These are phyloP conservation scores for Spathaspora boniae DNA, from an alignment of 805 yeast species.

Conservation along the genomic window DNA sequence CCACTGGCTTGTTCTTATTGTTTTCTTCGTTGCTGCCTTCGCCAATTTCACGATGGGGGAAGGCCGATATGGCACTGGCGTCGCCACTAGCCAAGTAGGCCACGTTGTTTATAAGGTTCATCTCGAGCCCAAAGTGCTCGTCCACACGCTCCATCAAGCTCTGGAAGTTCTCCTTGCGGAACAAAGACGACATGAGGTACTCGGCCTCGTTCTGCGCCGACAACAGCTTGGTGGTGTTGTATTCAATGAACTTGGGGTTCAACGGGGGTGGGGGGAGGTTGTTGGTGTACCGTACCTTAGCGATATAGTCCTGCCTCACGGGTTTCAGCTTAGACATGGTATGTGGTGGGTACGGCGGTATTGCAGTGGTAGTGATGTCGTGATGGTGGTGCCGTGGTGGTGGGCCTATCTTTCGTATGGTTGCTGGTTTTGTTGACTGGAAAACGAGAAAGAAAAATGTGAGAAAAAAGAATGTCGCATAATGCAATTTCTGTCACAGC, in stretches of 20 bases:
- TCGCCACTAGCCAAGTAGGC: conserved; percentile 65
- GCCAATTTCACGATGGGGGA: conserved; percentile 4
- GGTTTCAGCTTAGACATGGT: conserved; percentile 29
- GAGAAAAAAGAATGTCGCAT: too few relatives aligned
- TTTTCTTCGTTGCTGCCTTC: conserved; percentile 19
- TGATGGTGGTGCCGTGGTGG: too few relatives aligned
- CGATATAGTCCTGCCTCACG: conserved; percentile 71
- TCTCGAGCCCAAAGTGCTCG: conserved; percentile 68
- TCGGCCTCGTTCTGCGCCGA: conserved; percentile 38
- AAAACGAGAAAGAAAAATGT: too few relatives aligned
- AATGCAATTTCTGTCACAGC: too few relatives aligned
- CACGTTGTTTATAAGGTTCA: conserved; percentile 66
- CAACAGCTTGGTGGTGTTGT: conserved; percentile 35
- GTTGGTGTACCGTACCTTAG: conserved; percentile 79
- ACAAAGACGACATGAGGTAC: conserved; percentile 63
- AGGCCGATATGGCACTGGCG: conserved; percentile 26
- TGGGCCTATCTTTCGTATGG: too few relatives aligned
- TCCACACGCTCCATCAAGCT: conserved; percentile 55
- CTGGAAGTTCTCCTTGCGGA: conserved; percentile 69
- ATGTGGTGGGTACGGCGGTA: conserved; percentile 3
- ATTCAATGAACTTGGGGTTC: conserved; percentile 78
- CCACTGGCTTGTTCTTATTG: conserved; percentile 19
- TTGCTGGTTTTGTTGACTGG: too few relatives aligned
- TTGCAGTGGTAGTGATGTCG: neutral
- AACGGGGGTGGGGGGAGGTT: conserved; percentile 90